Evolutionary conservation across 345 rosid species (phyloP).

Genomic region (Euphorbia peplus): DNA sequence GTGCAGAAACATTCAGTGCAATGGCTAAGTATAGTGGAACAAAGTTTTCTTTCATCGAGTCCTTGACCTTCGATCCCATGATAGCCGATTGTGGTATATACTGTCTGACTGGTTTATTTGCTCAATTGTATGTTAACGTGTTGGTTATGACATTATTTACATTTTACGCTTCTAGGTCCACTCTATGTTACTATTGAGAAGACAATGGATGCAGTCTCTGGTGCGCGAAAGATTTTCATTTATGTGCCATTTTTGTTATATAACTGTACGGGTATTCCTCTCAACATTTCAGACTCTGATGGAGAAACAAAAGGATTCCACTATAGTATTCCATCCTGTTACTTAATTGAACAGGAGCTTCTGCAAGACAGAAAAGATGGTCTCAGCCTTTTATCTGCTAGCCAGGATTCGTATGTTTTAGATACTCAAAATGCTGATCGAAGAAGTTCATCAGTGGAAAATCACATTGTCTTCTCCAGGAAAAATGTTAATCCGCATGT

Average conservation of each 20-base stretch:
- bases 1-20: constrained; percentile 61
- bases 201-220: constrained; percentile 79
- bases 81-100: constrained; percentile 45
- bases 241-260: constrained; percentile 75
- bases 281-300: constrained; percentile 54
- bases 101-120: not conserved
- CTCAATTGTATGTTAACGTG: constrained; percentile 8
- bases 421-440: constrained; percentile 30
- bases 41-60: constrained; percentile 62
- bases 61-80: constrained; percentile 50
- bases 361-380: constrained; percentile 55
- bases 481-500: constrained; percentile 23
- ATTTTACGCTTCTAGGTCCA: constrained; percentile 45
- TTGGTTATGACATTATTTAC: constrained; percentile 17
- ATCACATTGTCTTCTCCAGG: constrained; percentile 34
- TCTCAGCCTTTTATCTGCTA: constrained; percentile 56
- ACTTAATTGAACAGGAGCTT: constrained; percentile 50
- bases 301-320: constrained; percentile 45
- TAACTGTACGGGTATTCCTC: constrained; percentile 79
- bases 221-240: constrained; percentile 75
- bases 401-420: constrained; percentile 34
- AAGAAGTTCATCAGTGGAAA: constrained; percentile 38
- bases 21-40: constrained; percentile 71
- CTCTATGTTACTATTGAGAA: constrained; percentile 66
- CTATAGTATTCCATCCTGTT: constrained; percentile 67